Base-by-base conservation (phyloP, 129 eudicot genomes). In the Flaveria bidentis region DNA sequence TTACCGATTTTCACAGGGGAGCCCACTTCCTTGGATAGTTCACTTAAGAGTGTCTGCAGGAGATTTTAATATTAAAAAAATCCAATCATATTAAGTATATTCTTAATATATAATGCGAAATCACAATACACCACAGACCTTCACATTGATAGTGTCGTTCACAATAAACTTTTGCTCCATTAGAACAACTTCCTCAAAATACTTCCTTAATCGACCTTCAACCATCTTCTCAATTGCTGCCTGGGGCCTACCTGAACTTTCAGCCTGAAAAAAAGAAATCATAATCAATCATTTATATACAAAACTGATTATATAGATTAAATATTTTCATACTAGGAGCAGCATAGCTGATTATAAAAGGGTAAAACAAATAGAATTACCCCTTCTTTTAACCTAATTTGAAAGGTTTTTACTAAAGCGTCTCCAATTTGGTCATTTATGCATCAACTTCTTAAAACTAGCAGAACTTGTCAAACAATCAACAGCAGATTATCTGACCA, bases 81-180 rank as follows among this genome's bases (percentile, higher is more conserved):
- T 9, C 5, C 8, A 4, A 10, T 47, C 28, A 47, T 67, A 15
- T 22, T 76, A 52, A 50, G 0, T 53, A 67, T 11, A 14, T 61
- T 3, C 11, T 17, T n/a, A 63, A 18, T 14, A 60, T 47, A 71
- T 4, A 60, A 30, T 70, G 5, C 20, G 30, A 49, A 47, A 23
- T 44, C 26, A 52, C 56, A 57, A 55, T 49, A 25, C 1, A 22
- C 2, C 41, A 20, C 84, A 57, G 65, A 94, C 99, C 99, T 87
- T 89, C 8, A 94, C 90, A 60, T 74, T 87, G 18, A 87, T 28
- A 0, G 90, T 33, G 65, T 94, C 97, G 39, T 94, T 78, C 22
- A 91, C 87, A 39, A 94, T 69, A 80, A 89, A 91, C 76, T 94
- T 94, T 83, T 94, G 99, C 90, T 94, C 99, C 99, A 94, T 78